Percentiles rank a stretch among this genome's conserved stretches.
phyloP scores from a whole-genome alignment of 495 filamentous ascomycete species.

The Penicillium pulvis region DNA sequence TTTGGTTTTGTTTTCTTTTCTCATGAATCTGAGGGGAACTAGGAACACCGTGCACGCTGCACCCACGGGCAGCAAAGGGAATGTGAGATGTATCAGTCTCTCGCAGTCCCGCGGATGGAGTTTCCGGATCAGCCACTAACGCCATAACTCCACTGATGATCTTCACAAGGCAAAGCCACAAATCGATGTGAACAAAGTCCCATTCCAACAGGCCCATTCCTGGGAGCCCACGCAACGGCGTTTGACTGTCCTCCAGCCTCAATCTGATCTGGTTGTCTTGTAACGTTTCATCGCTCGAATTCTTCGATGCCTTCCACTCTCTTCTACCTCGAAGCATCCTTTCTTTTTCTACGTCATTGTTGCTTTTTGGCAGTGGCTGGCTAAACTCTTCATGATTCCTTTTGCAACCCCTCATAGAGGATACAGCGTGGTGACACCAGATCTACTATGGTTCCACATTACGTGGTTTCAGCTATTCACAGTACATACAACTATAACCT shows the following conservation, averaged over 20 bases:
- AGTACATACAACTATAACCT: neutral
- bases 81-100: conserved; percentile 35
- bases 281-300: conserved; percentile 25
- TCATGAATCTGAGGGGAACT: too few species aligned
- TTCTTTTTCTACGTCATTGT: conserved; percentile 5
- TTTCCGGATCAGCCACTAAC: conserved; percentile 26
- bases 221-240: conserved; percentile 22
- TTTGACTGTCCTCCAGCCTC: conserved; percentile 14
- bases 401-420: conserved; percentile 3
- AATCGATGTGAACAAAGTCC: neutral
- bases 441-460: conserved; percentile 4
- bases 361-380: conserved; percentile 20
- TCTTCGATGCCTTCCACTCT: conserved; percentile 2
- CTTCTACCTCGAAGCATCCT: neutral
- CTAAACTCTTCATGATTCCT: conserved; percentile 5
- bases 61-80: conserved; percentile 13
- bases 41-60: neutral
- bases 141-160: conserved; percentile 17
- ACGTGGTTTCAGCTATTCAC: conserved; percentile 8
- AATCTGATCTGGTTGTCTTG: neutral
- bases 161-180: conserved; percentile 15
- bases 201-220: conserved; percentile 18
- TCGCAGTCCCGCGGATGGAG: conserved; percentile 3
- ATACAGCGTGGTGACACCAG: conserved; percentile 5
- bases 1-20: neutral